Base-by-base conservation (phyloP, 2,329 filamentous ascomycete genomes). In the Alternaria triticimaculans region DNA sequence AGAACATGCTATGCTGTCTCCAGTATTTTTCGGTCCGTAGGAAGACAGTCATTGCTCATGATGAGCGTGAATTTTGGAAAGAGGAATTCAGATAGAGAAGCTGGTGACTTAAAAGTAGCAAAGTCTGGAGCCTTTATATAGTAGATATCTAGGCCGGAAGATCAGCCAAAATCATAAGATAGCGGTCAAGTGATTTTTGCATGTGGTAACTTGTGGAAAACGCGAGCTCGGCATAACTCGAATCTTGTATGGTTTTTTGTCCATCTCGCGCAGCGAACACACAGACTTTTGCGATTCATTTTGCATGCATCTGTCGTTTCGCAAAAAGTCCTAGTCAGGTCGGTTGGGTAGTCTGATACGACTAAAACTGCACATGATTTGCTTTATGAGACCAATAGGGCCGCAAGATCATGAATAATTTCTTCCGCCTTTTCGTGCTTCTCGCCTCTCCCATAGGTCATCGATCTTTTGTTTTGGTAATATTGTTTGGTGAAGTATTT, bases 11-110 rank as follows among this genome's bases (percentile, higher is more conserved):
- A 7, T 4, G 0, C 3, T 33, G 3, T 30, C 5, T 30, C 28
- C 0, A 7, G 14, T 7, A 15, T 1, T 15, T 37, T 37, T 37
- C 33, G 2, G 33, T 37, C 33, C 0, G 33, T 7, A 2, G 2
- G 1, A 2, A 37, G 33, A n/a, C 30, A 33, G 12, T 33, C n/a
- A n/a, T n/a, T n/a, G n/a, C n/a, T n/a, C n/a, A n/a, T n/a, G n/a
- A n/a, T n/a, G n/a, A n/a, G n/a, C n/a, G n/a, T n/a, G n/a, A n/a
- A n/a, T 30, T 33, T 33, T 37, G 5, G 33, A n/a, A 37, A 3
- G 33, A 37, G 15, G 33, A 8, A 3, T 37, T 3, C 0, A 1
- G 33, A 7, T 7, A 37, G 9, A n/a, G 3, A n/a, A 9, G 2
- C 7, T 37, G 33, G 2, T 37, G 7, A n/a, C 4, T 37, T 4